Evolutionary conservation across 2,329 filamentous ascomycete genomes (phyloP), one percentile per base, ranked within the genome.

Genomic region (Xylariomycetidae sp.): DNA sequence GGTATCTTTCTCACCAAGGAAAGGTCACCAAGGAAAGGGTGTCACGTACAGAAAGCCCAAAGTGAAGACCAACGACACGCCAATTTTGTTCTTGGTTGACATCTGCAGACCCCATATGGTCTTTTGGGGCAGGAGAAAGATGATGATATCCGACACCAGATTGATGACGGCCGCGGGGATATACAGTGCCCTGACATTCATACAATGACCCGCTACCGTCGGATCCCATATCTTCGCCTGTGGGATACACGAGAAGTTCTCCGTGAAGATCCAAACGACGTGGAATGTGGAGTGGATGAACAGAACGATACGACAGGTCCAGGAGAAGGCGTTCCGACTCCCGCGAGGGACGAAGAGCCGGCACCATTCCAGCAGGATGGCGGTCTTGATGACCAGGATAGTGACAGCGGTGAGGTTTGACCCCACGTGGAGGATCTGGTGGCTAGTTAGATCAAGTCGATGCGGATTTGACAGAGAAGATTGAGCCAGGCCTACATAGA

Each of bases 141-240:
- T 62, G 14, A 64, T 31, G 9, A 69, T 27, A 46, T 69, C 59
- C 6, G 59, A 61, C n/a, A 59, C 16, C 28, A 69, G 60, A 44
- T 67, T 67, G n/a, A 65, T 45, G 4, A 53, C 58, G 0, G 64
- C 62, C 25, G 63, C 61, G 25, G 56, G 48, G n/a, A 68, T 49
- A 42, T 66, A 64, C 39, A 64, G 58, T 7, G 57, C 46, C 25
- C 62, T 60, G 26, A 61, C 56, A 27, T 62, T 41, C 26, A 68
- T 51, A 41, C 66, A 69, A 2, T 16, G 26, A 3, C 50, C 54
- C 35, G 34, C 4, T 11, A 43, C 16, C 6, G 33, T 34, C n/a
- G 32, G 27, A 27, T 56, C 45, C 54, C 53, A 59, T 6, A 51
- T 46, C 20, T 36, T 47, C 12, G 31, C 20, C 11, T 51, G 29